phyloP scores from a whole-genome alignment of 306 rosid genomes.

The Quercus rubra region DNA sequence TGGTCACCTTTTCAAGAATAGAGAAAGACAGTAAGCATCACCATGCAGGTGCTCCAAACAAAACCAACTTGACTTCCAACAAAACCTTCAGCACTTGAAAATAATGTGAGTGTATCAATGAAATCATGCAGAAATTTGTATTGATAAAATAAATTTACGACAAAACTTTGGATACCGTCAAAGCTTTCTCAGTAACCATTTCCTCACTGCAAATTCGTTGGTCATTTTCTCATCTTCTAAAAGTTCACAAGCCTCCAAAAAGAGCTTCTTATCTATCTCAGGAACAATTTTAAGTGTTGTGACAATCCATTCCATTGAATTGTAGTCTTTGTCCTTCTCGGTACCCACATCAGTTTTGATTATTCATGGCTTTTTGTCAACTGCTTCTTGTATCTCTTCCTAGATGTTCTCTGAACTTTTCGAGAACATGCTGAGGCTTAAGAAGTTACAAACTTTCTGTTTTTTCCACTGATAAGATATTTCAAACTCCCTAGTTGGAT shows the following conservation, averaged over 20 bases:
- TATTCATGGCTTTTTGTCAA: too few species aligned
- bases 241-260: constrained; percentile 52
- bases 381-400: too few species aligned
- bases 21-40: too few species aligned
- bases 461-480: neutral
- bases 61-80: neutral
- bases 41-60: too few species aligned
- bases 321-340: too few species aligned
- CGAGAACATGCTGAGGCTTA: too few species aligned
- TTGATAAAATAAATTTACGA: neutral
- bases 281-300: constrained; percentile 21
- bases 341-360: neutral
- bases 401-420: too few species aligned
- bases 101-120: neutral
- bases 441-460: too few species aligned
- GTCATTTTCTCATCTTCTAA: constrained; percentile 47
- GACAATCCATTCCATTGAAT: too few species aligned
- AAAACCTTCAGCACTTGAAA: too few species aligned
- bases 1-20: too few species aligned
- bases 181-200: constrained; percentile 47
- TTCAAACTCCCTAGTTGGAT: constrained; percentile 16
- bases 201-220: constrained; percentile 39
- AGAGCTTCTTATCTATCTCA: constrained; percentile 45
- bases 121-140: neutral
- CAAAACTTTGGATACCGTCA: neutral